These are phyloP conservation scores for Eimeria necatrix DNA, from an alignment of 169 alveolate species.

Conservation along the genomic window DNA sequence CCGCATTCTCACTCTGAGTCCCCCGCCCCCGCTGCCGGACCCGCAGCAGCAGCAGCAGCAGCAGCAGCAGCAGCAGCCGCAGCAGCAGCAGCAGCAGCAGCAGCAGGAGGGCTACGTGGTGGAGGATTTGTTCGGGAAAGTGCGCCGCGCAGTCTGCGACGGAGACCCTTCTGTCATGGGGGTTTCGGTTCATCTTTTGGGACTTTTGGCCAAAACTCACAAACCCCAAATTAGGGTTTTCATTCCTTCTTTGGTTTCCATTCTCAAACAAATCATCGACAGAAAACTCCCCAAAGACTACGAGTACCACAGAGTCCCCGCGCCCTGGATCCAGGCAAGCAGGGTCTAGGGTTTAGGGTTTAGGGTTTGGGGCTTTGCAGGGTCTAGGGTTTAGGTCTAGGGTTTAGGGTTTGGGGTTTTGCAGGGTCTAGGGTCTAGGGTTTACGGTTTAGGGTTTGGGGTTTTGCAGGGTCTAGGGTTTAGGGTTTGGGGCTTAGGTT, in stretches of 20 bases:
- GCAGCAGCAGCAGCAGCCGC: constrained; percentile 11
- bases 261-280: constrained; percentile 95
- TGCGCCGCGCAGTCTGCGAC: constrained; percentile 93
- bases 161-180: constrained; percentile 96
- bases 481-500: constrained; percentile 33
- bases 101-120: not conserved
- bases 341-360: constrained; percentile 2
- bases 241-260: constrained; percentile 92
- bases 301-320: constrained; percentile 97
- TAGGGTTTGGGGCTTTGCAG: not conserved
- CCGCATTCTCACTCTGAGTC: constrained; percentile 11
- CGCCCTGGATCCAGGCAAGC: constrained; percentile 97
- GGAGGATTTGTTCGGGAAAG: constrained; percentile 8
- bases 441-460: constrained; percentile 36
- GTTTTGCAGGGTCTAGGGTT: too few relatives aligned
- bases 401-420: too few relatives aligned
- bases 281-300: constrained; percentile 95
- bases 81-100: constrained; percentile 9
- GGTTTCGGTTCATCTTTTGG: constrained; percentile 91
- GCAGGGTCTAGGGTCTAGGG: too few relatives aligned
- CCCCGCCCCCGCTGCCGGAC: not conserved
- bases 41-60: constrained; percentile 21
- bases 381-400: not conserved
- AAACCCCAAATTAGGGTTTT: constrained; percentile 84
- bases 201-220: constrained; percentile 77